Conservation (phyloP, 768 basidiomycete species). For the Boletus vinaceobasis region DNA sequence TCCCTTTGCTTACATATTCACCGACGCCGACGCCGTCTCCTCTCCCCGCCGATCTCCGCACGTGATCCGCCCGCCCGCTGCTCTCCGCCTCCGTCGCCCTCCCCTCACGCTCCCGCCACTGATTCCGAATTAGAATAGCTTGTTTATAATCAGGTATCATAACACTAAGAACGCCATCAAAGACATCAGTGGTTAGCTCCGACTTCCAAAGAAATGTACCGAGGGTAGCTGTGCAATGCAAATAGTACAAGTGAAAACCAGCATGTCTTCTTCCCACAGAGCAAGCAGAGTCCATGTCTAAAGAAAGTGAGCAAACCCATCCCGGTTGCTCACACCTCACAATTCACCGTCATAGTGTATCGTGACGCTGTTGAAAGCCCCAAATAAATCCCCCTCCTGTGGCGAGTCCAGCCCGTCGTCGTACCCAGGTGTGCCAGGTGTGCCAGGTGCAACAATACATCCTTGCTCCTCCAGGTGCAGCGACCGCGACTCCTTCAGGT, state of each 20-base stretch:
- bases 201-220: constrained; percentile 18
- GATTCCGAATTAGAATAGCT: constrained; percentile 30
- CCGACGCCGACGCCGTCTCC: constrained; percentile 18
- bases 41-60: too few species aligned
- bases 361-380: constrained; percentile 87
- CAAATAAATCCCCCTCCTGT: constrained; percentile 69
- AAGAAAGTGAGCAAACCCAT: too few species aligned
- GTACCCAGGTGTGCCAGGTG: constrained; percentile 41
- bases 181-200: too few species aligned
- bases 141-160: constrained; percentile 30
- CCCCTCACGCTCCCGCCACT: constrained; percentile 11
- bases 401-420: constrained; percentile 44
- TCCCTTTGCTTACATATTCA: constrained; percentile 22
- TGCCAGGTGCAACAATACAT: constrained; percentile 34
- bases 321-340: too few species aligned
- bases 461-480: constrained; percentile 80
- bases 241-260: constrained; percentile 34
- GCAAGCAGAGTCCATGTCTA: constrained; percentile 23
- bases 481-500: constrained; percentile 85
- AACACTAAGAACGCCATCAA: constrained; percentile 14
- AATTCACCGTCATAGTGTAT: constrained; percentile 77
- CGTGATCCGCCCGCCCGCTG: too few species aligned
- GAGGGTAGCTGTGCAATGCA: constrained; percentile 25
- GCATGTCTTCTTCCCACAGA: constrained; percentile 14
- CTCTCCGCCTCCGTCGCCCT: constrained; percentile 21